Evolutionary conservation across 2,329 filamentous ascomycete genomes (phyloP), one percentile per base, ranked within the genome.

Genomic region (Cladophialophora exuberans): DNA sequence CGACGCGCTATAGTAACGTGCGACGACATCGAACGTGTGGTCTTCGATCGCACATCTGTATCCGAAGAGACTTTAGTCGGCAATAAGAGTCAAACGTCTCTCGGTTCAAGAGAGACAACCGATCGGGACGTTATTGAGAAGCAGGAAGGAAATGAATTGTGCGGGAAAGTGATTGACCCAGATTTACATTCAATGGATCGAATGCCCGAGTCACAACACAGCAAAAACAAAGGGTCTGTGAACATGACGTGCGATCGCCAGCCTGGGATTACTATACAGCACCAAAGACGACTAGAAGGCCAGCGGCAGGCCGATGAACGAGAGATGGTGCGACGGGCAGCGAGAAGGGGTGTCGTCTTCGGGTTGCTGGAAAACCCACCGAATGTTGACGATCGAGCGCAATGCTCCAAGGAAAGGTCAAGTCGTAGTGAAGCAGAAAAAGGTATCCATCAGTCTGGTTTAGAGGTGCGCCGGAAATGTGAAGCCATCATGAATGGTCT

Each of bases 401-500:
- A 48, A 25, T 20, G 28, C 15, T 18, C 17, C 15, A 36, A 28
- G 4, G 22, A 20, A 15, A 30, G 22, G 3, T 25, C 31, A 28
- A 10, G 45, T 17, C 31, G 15, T 22, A 7, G 9, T 39, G 45
- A 23, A 7, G 15, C 11, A 2, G 25, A 10, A 17, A 41, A 10
- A 5, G 50, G 17, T 20, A 33, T 42, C 20, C 31, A 38, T 13
- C n/a, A 26, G 4, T 23, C 33, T 18, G 42, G 23, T 9, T 31
- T 18, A 26, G 28, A 25, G 22, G 13, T 6, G 17, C 43, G 67
- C 57, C 73, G 74, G 52, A 76, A 79, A 60, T 84, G 81, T 54
- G 83, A 85, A 66, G 82, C 81, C 6, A 70, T 85, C 2, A 83
- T 84, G 81, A 73, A 76, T 35, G 80, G 79, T 1, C 75, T 74